Evolutionary conservation across 345 rosid species (phyloP), one percentile per base, ranked within the genome.

Genomic region (Camelina sativa): DNA sequence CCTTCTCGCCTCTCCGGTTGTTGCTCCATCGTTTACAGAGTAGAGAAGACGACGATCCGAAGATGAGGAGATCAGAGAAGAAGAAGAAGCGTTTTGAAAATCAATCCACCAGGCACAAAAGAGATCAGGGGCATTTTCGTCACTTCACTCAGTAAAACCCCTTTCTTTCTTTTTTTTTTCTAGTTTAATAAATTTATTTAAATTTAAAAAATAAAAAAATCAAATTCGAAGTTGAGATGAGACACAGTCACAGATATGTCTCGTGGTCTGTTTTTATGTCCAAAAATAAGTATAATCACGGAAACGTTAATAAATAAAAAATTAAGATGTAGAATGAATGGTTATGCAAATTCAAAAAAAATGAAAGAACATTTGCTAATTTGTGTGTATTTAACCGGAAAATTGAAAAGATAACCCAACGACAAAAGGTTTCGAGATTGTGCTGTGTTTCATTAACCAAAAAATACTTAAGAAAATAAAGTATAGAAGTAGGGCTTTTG

Each of bases 111-210:
- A 64, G 3, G 62, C 57, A 34, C 80, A 80, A 77, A 68, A 72
- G 74, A 58, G 80, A 82, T 74, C 53, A 73, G 86, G 96, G 97
- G 84, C 54, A 76, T n/a, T 81, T 80, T 73, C 7, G 97, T 57
- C 7, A 82, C 69, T 84, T 56, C 15, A 0, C 0, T 8, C 3
- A 62, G 3, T 12, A 25, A 43, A 3, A 12, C 13, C 4, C 35
- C 13, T 43, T 62, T 59, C 17, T 59, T 25, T 23, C 25, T 59
- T 59, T 37, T 37, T 59, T 59, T 2, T 54, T 7, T 10, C 4
- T 53, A 1, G 2, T 58, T n/a, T 9, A n/a, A 8, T 2, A 15
- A 15, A 15, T 37, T 9, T 37, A 37, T 28, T 15, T 57, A 57
- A 57, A 4, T 8, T 4, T 1, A 4, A n/a, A 16, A 34, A 34